Conservation (phyloP, 208 protist species). For the Crithidia bombi region DNA sequence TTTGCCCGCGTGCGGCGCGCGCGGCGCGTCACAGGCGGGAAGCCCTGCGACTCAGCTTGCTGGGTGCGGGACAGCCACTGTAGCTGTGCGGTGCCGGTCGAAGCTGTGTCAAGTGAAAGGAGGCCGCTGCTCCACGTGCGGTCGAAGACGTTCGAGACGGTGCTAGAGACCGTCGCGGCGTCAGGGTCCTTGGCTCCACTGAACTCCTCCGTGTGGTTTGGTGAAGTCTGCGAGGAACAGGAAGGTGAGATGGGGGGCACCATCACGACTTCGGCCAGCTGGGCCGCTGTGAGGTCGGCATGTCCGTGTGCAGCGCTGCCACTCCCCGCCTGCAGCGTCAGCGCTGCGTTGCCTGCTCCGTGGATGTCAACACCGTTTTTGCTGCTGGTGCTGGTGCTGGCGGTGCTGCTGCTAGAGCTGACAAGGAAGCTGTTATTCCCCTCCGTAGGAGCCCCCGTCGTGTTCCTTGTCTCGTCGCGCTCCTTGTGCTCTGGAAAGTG, state of each 20-base stretch:
- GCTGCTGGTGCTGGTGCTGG: not conserved
- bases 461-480: too few relatives aligned
- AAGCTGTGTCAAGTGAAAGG: not conserved
- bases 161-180: not conserved
- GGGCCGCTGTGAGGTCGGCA: not conserved
- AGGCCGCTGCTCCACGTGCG: constrained; percentile 28
- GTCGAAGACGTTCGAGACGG: constrained; percentile 12
- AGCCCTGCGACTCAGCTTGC: too few relatives aligned
- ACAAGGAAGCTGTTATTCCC: not conserved
- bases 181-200: not conserved
- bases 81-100: not conserved
- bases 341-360: not conserved
- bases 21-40: not conserved
- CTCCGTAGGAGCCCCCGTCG: too few relatives aligned
- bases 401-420: constrained; percentile 11
- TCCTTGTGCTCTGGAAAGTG: too few relatives aligned
- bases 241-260: not conserved
- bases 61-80: not conserved
- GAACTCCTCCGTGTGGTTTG: not conserved
- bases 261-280: not conserved
- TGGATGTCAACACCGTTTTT: not conserved
- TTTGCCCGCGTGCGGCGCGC: constrained; percentile 6
- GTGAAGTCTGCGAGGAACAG: not conserved
- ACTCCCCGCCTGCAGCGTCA: not conserved
- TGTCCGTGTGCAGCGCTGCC: constrained; percentile 2